These are phyloP conservation scores for Urochloa ruziziensis DNA, from an alignment of 176 grass and related monocot genomes.

Conservation along the genomic window DNA sequence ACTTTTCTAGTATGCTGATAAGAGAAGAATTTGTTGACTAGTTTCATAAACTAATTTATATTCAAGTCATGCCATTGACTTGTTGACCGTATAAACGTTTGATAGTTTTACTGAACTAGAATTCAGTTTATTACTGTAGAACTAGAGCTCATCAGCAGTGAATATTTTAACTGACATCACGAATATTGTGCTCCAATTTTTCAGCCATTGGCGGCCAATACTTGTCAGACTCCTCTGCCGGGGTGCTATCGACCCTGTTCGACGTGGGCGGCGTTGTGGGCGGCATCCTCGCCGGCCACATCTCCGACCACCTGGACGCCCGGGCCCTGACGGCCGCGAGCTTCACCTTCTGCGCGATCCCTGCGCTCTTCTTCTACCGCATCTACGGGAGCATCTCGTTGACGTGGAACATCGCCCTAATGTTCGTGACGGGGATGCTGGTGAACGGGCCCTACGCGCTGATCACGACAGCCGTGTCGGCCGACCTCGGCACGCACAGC, in stretches of 20 bases:
- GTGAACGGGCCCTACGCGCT: constrained; percentile 84
- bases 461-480: constrained; percentile 79
- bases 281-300: constrained; percentile 76
- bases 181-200: constrained; percentile 4
- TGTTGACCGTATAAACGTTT: background rate
- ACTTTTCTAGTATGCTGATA: background rate
- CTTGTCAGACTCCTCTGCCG: constrained; percentile 52
- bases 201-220: constrained; percentile 73
- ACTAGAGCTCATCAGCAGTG: background rate
- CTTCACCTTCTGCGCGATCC: constrained; percentile 76
- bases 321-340: constrained; percentile 72
- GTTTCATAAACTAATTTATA: no score
- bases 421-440: constrained; percentile 66
- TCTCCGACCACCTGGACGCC: constrained; percentile 70
- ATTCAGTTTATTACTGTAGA: no score
- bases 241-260: constrained; percentile 66
- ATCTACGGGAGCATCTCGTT: constrained; percentile 60
- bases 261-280: constrained; percentile 78
- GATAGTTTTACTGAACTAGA: background rate
- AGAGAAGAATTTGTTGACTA: background rate
- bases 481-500: constrained; percentile 81
- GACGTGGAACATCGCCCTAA: constrained; percentile 56
- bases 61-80: background rate
- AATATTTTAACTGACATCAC: constrained; percentile 1
- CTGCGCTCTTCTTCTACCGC: constrained; percentile 82